Evolutionary conservation across 495 filamentous ascomycete genomes (phyloP).

Genomic region (Endocarpon pusillum): DNA sequence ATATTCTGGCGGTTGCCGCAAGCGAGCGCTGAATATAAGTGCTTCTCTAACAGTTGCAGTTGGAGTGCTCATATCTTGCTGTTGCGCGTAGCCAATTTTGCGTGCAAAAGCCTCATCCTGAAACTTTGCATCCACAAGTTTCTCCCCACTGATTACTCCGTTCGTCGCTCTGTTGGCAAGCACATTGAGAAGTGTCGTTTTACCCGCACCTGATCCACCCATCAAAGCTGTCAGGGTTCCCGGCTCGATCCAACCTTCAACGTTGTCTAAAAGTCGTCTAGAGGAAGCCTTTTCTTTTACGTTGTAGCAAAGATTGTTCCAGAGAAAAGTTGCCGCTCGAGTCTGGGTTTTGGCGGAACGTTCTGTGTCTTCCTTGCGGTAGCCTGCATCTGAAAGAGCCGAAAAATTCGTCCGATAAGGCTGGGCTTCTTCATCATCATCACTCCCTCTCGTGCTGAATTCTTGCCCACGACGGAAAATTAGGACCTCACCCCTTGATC

Average conservation of each 20-base stretch:
- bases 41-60: slow-evolving; percentile 31
- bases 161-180: slow-evolving; percentile 16
- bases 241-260: slow-evolving; percentile 45
- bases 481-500: slow-evolving; percentile 35
- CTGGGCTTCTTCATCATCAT: too few species aligned
- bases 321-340: neutral
- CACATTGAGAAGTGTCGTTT: slow-evolving; percentile 37
- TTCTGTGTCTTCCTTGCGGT: too few species aligned
- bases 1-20: slow-evolving; percentile 20
- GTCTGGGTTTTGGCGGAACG: too few species aligned
- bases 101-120: slow-evolving; percentile 17
- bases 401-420: too few species aligned
- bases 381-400: too few species aligned
- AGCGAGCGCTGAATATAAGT: slow-evolving; percentile 28
- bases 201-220: slow-evolving; percentile 45
- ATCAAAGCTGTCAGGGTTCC: slow-evolving; percentile 57
- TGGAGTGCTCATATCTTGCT: slow-evolving; percentile 48
- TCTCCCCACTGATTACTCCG: slow-evolving; percentile 15
- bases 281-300: slow-evolving; percentile 28
- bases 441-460: too few species aligned
- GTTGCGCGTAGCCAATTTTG: slow-evolving; percentile 47
- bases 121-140: slow-evolving; percentile 15
- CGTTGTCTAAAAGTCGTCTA: slow-evolving; percentile 37
- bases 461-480: slow-evolving; percentile 13
- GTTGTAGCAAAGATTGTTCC: slow-evolving; percentile 30